Conservation (phyloP, 257 asterid genomes). For the Apocynum venetum region DNA sequence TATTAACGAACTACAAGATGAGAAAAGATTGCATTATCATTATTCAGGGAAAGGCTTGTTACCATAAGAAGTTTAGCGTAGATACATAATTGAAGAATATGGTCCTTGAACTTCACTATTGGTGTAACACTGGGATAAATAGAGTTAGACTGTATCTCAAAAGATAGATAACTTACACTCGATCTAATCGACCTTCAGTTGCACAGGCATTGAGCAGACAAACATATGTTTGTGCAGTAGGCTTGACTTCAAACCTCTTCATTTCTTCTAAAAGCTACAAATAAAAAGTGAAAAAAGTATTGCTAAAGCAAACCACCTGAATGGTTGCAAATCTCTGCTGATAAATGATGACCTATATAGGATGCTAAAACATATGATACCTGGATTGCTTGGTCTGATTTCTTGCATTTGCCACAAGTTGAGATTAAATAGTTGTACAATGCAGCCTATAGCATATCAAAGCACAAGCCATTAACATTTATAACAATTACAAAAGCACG, state of each 20-base stretch:
- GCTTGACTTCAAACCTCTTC: constrained; percentile 85
- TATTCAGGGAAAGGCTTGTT: not conserved
- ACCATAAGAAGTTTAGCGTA: not conserved
- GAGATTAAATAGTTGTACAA: constrained; percentile 83
- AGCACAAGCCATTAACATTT: constrained; percentile 4
- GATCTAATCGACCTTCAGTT: constrained; percentile 74
- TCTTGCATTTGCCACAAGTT: constrained; percentile 85
- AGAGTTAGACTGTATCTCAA: not conserved
- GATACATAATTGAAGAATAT: not conserved
- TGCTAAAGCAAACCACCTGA: constrained; percentile 10
- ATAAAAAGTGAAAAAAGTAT: constrained; percentile 12
- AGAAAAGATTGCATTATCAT: not conserved
- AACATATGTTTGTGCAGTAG: constrained; percentile 81
- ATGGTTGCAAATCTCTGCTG: constrained; percentile 7
- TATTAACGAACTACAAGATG: not conserved
- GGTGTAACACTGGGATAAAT: not conserved
- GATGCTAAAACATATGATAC: constrained; percentile 33
- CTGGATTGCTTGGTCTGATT: constrained; percentile 77
- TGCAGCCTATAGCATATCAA: constrained; percentile 48
- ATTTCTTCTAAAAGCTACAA: constrained; percentile 86
- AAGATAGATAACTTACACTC: constrained; percentile 61
- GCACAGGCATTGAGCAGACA: constrained; percentile 96
- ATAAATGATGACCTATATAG: constrained; percentile 2
- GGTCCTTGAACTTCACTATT: not conserved
- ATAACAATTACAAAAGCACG: not conserved